Conservation (phyloP, 2,329 filamentous ascomycete species). For the Nemania diffusa region DNA sequence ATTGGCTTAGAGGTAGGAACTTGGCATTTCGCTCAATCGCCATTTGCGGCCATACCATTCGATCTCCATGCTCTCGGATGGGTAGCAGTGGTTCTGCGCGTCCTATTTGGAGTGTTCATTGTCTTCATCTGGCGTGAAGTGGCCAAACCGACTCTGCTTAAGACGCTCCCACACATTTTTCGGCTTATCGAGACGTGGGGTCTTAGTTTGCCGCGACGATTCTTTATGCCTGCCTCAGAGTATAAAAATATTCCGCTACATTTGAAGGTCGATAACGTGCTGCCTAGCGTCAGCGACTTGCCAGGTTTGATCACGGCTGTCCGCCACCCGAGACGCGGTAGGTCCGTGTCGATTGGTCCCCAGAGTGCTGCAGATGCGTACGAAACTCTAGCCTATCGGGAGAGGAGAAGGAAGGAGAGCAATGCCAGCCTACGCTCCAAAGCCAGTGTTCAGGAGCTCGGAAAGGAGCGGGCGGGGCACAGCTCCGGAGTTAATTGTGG, state of each 20-base stretch:
- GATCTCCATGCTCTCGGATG: conserved; percentile 74
- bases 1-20: conserved; percentile 84
- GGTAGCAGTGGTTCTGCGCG: conserved; percentile 70
- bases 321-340: conserved; percentile 77
- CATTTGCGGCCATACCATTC: conserved; percentile 65
- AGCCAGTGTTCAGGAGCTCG: conserved; percentile 56
- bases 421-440: conserved; percentile 59
- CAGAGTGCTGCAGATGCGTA: conserved; percentile 97
- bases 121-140: conserved; percentile 91
- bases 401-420: conserved; percentile 68
- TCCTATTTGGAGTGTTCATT: conserved; percentile 81
- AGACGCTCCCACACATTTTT: conserved; percentile 84
- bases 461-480: conserved; percentile 46
- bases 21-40: conserved; percentile 79
- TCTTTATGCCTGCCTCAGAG: conserved; percentile 90
- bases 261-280: conserved; percentile 81
- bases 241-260: conserved; percentile 84
- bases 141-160: conserved; percentile 86
- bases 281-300: conserved; percentile 89
- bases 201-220: conserved; percentile 83
- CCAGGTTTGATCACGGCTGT: conserved; percentile 84
- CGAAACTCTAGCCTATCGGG: conserved; percentile 91
- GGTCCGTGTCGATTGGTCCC: conserved; percentile 89
- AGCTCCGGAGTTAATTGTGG: conserved; percentile 42
- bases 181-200: conserved; percentile 83